These are phyloP conservation scores for Vicia villosa DNA, from an alignment of 306 rosid species.

Conservation along the genomic window DNA sequence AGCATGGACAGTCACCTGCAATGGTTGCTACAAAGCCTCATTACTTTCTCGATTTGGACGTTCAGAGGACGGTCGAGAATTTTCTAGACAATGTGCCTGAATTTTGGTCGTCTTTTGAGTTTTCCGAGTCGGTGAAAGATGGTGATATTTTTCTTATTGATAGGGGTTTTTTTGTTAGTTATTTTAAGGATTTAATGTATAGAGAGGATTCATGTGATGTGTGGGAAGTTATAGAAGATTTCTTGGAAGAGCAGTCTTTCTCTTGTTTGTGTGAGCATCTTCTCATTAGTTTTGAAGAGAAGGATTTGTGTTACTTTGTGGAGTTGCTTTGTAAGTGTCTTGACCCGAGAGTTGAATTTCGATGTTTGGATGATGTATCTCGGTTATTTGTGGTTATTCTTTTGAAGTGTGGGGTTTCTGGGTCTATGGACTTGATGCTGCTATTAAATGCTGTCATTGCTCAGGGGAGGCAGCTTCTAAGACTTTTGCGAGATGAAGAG, in stretches of 20 bases:
- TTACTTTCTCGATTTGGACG: conserved; percentile 86
- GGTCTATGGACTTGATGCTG: conserved; percentile 66
- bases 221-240: conserved; percentile 68
- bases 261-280: conserved; percentile 77
- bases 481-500: conserved; percentile 70
- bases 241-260: conserved; percentile 68
- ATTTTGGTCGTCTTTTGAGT: conserved; percentile 88
- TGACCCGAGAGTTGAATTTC: conserved; percentile 47
- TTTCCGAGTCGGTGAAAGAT: conserved; percentile 74
- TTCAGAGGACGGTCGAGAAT: conserved; percentile 70
- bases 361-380: conserved; percentile 39
- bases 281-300: conserved; percentile 77
- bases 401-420: conserved; percentile 53
- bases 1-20: conserved; percentile 96
- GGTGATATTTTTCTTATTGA: conserved; percentile 80
- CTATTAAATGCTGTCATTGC: conserved; percentile 67
- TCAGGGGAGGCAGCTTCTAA: conserved; percentile 71
- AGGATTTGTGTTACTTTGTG: conserved; percentile 60
- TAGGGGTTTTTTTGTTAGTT: conserved; percentile 59
- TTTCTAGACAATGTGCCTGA: conserved; percentile 82
- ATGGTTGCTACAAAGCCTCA: conserved; percentile 97
- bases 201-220: conserved; percentile 60
- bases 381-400: conserved; percentile 67
- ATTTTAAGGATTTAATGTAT: conserved; percentile 71
- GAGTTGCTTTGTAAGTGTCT: conserved; percentile 54